Evolutionary conservation across 345 rosid species (phyloP).

Genomic region (Viola odorata): DNA sequence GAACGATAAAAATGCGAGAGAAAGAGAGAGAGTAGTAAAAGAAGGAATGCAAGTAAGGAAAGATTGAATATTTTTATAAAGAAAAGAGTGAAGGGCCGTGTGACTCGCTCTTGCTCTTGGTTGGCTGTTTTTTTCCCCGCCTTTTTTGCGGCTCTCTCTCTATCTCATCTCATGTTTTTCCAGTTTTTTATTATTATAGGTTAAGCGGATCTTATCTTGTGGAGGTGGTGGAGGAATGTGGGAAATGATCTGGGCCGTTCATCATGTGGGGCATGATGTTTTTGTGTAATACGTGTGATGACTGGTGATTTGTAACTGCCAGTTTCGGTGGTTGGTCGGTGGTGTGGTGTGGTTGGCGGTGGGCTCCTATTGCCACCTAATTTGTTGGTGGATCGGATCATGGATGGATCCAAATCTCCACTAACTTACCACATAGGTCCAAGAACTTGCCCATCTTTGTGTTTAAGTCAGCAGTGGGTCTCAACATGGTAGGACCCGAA

Average conservation of each 20-base stretch:
- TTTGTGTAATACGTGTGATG: too few relatives aligned
- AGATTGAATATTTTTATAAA: not conserved
- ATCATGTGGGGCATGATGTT: too few relatives aligned
- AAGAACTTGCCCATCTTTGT: too few relatives aligned
- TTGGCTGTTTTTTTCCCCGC: slow-evolving; percentile 1
- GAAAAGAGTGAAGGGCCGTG: not conserved
- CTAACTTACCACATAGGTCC: too few relatives aligned
- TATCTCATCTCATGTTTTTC: not conserved
- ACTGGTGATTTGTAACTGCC: too few relatives aligned
- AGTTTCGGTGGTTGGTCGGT: not conserved
- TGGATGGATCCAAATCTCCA: too few relatives aligned
- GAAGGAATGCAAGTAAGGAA: not conserved
- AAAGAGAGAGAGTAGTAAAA: not conserved
- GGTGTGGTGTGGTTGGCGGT: not conserved
- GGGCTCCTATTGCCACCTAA: slow-evolving; percentile 1
- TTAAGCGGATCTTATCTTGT: not conserved
- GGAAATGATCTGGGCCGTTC: too few relatives aligned
- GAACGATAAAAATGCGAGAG: not conserved
- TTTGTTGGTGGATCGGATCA: not conserved
- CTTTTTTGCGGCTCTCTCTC: not conserved
- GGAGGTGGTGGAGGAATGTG: not conserved
- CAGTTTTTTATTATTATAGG: not conserved
- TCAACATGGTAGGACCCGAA: too few relatives aligned
- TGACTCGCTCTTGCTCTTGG: slow-evolving; percentile 8
- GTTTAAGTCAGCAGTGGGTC: too few relatives aligned